Evolutionary conservation across 345 rosid species (phyloP).

Genomic region (Turnera subulata): DNA sequence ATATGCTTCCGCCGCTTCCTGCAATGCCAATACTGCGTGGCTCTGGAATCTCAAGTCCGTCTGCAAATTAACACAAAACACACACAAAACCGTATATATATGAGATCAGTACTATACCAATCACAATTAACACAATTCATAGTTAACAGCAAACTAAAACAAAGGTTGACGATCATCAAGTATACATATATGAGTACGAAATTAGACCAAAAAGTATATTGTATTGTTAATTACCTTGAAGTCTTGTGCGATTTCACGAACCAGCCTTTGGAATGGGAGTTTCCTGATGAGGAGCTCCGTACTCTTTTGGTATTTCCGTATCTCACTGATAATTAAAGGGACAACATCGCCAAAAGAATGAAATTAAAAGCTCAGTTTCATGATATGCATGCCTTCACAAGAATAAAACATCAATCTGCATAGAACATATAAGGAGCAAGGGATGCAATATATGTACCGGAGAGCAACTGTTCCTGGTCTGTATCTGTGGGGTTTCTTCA

Average conservation of each 20-base stretch:
- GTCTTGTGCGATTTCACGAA: slow-evolving; percentile 29
- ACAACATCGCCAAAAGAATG: background rate
- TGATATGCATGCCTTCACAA: background rate
- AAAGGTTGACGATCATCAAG: too few relatives aligned
- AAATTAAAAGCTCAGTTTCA: background rate
- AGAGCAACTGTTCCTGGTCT: slow-evolving; percentile 28
- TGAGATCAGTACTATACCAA: too few relatives aligned
- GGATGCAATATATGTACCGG: too few relatives aligned
- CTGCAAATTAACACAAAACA: background rate
- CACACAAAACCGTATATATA: background rate
- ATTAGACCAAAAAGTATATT: too few relatives aligned
- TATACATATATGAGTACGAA: too few relatives aligned
- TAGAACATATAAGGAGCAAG: too few relatives aligned
- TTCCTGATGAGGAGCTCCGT: slow-evolving; percentile 25
- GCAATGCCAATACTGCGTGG: slow-evolving; percentile 9
- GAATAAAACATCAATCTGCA: background rate
- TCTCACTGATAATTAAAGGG: too few relatives aligned
- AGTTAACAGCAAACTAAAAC: too few relatives aligned
- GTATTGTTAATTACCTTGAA: slow-evolving; percentile 1
- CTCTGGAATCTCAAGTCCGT: slow-evolving; percentile 16
- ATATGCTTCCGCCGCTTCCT: slow-evolving; percentile 16
- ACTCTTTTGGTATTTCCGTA: slow-evolving; percentile 24
- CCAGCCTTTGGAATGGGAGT: slow-evolving; percentile 27
- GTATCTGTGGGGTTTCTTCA: slow-evolving; percentile 26
- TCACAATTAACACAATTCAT: too few relatives aligned